phyloP scores from a whole-genome alignment of 257 asterid species.

The Echites panduratus region DNA sequence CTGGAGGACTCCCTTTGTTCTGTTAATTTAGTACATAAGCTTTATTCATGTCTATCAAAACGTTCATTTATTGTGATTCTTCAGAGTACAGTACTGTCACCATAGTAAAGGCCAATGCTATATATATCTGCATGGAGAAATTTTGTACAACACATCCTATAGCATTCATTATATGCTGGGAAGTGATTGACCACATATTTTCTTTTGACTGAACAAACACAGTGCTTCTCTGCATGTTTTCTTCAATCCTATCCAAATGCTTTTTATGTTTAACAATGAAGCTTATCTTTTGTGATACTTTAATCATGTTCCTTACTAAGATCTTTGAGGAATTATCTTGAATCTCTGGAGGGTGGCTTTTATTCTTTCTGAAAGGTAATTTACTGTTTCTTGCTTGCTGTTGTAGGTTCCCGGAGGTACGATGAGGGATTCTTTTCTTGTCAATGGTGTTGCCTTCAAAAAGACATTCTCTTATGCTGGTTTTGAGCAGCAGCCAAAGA shows the following conservation, averaged over 20 bases:
- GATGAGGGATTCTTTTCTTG: constrained; percentile 97
- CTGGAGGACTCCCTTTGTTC: neutral
- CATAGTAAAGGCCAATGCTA: no score
- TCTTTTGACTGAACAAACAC: neutral
- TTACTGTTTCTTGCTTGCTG: constrained; percentile 7
- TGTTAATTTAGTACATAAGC: neutral
- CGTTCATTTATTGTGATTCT: neutral
- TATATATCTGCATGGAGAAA: neutral
- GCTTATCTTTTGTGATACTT: neutral
- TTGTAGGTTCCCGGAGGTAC: constrained; percentile 96
- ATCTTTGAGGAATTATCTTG: no score
- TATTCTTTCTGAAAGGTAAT: neutral
- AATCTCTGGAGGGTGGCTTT: neutral
- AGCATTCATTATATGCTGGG: neutral
- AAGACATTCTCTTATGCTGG: constrained; percentile 99
- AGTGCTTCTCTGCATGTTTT: neutral
- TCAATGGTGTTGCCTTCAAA: constrained; percentile 95
- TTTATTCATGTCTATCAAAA: neutral
- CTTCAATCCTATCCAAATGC: neutral
- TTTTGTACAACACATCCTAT: neutral
- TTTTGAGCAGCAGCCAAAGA: constrained; percentile 97
- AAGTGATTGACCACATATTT: neutral
- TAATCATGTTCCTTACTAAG: neutral
- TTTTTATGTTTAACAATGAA: neutral
- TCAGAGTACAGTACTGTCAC: neutral